Percentiles rank a stretch among this genome's conserved stretches.
Conservation (phyloP, 2,329 filamentous ascomycete species). For the Colletotrichum chrysophilum region DNA sequence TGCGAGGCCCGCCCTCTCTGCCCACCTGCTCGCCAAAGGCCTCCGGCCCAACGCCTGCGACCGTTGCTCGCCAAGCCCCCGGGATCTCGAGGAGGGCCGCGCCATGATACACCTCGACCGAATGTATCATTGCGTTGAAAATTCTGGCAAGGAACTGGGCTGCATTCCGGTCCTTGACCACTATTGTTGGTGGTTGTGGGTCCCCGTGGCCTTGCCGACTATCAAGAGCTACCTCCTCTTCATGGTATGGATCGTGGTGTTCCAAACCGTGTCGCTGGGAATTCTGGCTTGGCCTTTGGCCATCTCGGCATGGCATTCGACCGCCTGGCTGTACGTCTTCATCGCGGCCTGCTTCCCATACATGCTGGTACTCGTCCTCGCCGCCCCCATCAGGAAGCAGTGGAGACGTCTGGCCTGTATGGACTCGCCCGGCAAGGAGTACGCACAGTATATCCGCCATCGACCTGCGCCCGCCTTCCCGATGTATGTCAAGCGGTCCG, state of each 20-base stretch:
- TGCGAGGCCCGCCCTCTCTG: too few species aligned
- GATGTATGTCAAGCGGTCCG: background rate
- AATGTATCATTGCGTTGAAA: rapidly evolving
- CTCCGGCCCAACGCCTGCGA: too few species aligned
- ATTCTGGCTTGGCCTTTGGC: background rate
- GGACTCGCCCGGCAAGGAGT: background rate
- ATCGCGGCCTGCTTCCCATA: background rate
- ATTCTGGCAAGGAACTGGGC: background rate
- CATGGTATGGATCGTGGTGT: background rate
- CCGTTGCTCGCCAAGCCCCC: too few species aligned
- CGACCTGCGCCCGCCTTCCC: background rate
- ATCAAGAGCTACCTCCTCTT: background rate
- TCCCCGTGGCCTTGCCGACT: rapidly evolving
- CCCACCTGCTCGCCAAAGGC: too few species aligned
- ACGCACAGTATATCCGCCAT: background rate
- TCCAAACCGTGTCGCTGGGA: background rate
- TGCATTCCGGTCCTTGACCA: background rate
- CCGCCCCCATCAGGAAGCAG: background rate
- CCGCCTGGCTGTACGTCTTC: background rate
- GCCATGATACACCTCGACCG: too few species aligned
- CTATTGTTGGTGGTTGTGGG: background rate
- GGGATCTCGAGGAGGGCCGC: too few species aligned
- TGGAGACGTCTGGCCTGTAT: background rate
- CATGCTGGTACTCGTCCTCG: background rate
- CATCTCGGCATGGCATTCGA: background rate